A percentile compares a stretch with the other conserved stretches of the same genome.
phyloP scores from a whole-genome alignment of 2,329 filamentous ascomycete species.

The Aureobasidium namibiae region DNA sequence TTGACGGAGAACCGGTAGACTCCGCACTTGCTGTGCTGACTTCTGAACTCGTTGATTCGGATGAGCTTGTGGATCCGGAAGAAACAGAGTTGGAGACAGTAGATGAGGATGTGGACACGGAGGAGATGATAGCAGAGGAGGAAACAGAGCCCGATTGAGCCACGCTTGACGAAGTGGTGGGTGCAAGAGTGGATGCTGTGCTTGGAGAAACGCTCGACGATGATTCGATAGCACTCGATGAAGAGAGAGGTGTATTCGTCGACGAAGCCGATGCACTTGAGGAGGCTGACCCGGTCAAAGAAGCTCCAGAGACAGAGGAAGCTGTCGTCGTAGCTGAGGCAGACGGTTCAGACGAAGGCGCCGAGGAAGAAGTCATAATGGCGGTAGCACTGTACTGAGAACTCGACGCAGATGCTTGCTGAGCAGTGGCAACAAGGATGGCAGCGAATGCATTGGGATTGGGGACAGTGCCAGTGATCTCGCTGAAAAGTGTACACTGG shows the following conservation, averaged over 20 bases:
- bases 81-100: too few relatives aligned
- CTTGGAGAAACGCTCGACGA: background rate
- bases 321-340: too few relatives aligned
- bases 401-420: too few relatives aligned
- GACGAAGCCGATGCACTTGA: background rate
- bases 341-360: too few relatives aligned
- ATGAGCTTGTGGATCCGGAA: too few relatives aligned
- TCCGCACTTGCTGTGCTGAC: background rate
- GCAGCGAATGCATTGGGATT: too few relatives aligned
- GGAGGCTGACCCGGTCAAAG: background rate
- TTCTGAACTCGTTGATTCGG: background rate
- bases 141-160: background rate
- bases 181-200: background rate
- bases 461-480: too few relatives aligned
- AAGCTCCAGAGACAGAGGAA: too few relatives aligned
- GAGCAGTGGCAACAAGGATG: too few relatives aligned
- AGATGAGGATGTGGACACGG: background rate
- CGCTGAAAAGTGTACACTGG: too few relatives aligned
- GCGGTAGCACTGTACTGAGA: too few relatives aligned
- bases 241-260: background rate
- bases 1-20: background rate
- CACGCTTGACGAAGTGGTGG: background rate
- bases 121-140: background rate
- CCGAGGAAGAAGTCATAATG: too few relatives aligned
- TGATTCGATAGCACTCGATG: background rate